A percentile compares a stretch with the other conserved stretches of the same genome.
These are phyloP conservation scores for Tuber microsphaerosporum DNA, from an alignment of 495 filamentous ascomycete genomes.

Conservation along the genomic window DNA sequence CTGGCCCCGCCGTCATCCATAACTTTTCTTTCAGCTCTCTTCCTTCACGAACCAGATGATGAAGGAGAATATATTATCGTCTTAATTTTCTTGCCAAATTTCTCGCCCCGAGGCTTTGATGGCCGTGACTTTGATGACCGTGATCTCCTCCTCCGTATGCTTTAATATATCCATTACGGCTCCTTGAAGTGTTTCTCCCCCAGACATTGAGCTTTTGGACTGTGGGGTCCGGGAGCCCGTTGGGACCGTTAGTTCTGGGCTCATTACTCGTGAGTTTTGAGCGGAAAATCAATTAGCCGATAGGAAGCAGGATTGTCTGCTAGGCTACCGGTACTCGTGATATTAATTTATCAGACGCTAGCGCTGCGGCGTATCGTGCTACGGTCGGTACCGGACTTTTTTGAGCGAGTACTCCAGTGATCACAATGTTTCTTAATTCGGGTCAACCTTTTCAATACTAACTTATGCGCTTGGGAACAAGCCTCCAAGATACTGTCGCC, in stretches of 20 bases:
- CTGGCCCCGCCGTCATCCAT: not conserved
- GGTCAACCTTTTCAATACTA: too few relatives aligned
- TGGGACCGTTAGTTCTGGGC: not conserved
- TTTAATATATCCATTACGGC: not conserved
- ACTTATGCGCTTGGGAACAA: too few relatives aligned
- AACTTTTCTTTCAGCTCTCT: not conserved
- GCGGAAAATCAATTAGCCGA: not conserved
- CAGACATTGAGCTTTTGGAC: not conserved
- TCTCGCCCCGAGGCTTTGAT: not conserved
- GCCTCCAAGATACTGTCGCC: too few relatives aligned
- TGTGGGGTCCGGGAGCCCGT: not conserved
- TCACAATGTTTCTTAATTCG: not conserved
- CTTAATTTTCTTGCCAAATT: not conserved
- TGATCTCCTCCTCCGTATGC: not conserved
- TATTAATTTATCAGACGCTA: not conserved
- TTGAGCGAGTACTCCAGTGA: not conserved
- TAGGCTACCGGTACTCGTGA: not conserved
- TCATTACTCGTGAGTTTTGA: not conserved
- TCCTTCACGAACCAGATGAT: not conserved
- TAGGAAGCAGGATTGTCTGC: not conserved
- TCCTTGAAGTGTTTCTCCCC: not conserved
- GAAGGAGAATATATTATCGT: not conserved
- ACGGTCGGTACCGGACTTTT: not conserved
- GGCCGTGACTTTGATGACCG: not conserved
- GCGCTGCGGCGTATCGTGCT: not conserved